Evolutionary conservation across 331 rosid genomes (phyloP).

Genomic region (Quercus tomentella): DNA sequence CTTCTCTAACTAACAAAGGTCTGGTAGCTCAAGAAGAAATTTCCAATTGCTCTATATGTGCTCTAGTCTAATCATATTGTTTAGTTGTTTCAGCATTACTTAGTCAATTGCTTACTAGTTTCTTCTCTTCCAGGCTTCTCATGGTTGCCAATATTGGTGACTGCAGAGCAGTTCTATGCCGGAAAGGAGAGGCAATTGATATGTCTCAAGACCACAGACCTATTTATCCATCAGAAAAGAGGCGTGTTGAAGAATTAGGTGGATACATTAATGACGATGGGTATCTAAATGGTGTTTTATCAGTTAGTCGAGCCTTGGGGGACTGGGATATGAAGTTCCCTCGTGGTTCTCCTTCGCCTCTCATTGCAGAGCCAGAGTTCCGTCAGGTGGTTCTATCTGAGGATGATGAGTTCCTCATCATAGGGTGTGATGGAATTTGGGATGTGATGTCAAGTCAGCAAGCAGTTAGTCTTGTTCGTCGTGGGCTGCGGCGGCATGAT

Average conservation of each 20-base stretch:
- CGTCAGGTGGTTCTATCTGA: conserved; percentile 57
- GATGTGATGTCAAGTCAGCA: conserved; percentile 91
- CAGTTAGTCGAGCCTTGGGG: conserved; percentile 87
- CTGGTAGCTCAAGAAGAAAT: not conserved
- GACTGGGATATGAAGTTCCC: conserved; percentile 98
- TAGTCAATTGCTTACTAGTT: conserved; percentile 15
- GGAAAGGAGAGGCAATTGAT: conserved; percentile 84
- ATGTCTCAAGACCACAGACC: conserved; percentile 99
- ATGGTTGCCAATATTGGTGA: conserved; percentile 98
- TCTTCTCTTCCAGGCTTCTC: conserved; percentile 51
- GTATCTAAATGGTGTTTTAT: conserved; percentile 81
- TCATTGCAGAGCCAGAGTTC: conserved; percentile 91
- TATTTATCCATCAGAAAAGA: conserved; percentile 54
- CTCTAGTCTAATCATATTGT: not conserved
- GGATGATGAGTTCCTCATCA: conserved; percentile 94
- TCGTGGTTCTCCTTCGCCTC: conserved; percentile 71
- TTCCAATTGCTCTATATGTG: not conserved
- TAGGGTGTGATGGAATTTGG: conserved; percentile 99
- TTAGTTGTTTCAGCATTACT: not conserved
- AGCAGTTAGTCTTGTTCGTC: conserved; percentile 74
- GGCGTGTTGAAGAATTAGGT: conserved; percentile 77
- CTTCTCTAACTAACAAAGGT: not conserved
- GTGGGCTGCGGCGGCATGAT: conserved; percentile 72
- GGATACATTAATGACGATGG: conserved; percentile 85
- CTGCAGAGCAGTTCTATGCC: conserved; percentile 91